Base-by-base conservation (phyloP, 306 rosid genomes). In the Lablab purpureus region DNA sequence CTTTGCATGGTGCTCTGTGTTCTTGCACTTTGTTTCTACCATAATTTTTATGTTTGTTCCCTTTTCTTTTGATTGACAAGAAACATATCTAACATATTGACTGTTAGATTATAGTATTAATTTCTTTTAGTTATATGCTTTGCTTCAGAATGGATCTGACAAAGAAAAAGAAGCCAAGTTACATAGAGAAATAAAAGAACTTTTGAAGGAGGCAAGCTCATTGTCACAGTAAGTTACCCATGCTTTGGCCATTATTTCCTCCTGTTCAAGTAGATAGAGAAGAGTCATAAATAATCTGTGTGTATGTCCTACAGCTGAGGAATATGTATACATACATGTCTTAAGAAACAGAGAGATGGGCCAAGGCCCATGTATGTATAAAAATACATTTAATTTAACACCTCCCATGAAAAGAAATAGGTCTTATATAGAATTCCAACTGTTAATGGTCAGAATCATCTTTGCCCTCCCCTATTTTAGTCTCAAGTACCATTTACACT, bases 201-300 rank as follows among this genome's bases (percentile, higher is more conserved):
- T 92, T 60, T 63, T 90, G 86, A 92, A 81, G 75, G 98, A 92
- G 81, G 99, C 97, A 11, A 86, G 84, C 91, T 41, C 90, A 62
- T 68, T 89, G 84, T 91, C 98, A 3, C 97, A 91, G 99, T 92
- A 82, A 88, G 97, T 85, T n/a, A 68, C 73, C 43, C 23, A 1
- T 55, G 50, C 34, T 63, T 73, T 80, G 66, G 65, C 49, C 36
- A 32, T 18, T 56, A 22, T 73, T 67, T 51, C 67, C 52, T 74
- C n/a, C n/a, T n/a, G n/a, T n/a, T n/a, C n/a, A n/a, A n/a, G n/a
- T n/a, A n/a, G n/a, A n/a, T n/a, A n/a, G n/a, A n/a, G n/a, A n/a
- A n/a, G n/a, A n/a, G n/a, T n/a, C n/a, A n/a, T n/a, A n/a, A n/a
- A n/a, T n/a, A n/a, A n/a, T n/a, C n/a, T n/a, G n/a, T n/a, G n/a